phyloP scores from a whole-genome alignment of 176 grass and related monocot species.

The Musa troglodytarum region DNA sequence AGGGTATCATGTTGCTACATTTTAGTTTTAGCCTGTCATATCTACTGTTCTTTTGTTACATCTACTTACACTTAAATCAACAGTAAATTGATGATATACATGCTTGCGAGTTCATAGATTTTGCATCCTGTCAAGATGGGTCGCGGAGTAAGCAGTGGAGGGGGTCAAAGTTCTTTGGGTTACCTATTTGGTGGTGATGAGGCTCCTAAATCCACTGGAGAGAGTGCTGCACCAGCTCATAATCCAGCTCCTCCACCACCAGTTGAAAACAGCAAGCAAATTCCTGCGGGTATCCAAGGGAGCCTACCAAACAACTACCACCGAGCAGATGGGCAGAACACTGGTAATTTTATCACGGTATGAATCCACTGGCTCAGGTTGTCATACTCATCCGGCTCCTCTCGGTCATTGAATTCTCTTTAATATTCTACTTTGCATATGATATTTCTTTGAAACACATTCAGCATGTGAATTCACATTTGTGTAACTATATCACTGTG shows the following conservation, averaged over 20 bases:
- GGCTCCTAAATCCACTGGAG: conserved; percentile 3
- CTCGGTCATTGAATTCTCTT: not conserved
- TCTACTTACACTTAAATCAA: no score
- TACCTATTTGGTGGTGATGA: conserved; percentile 15
- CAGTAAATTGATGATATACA: not conserved
- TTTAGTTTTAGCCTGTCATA: no score
- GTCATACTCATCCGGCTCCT: not conserved
- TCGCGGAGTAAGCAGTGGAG: conserved; percentile 18
- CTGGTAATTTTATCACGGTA: conserved; percentile 15
- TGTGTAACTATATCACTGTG: no score
- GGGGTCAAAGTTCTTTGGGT: conserved; percentile 14
- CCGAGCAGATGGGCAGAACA: conserved; percentile 9
- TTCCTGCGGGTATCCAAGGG: conserved; percentile 9
- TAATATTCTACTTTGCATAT: not conserved
- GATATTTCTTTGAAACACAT: not conserved
- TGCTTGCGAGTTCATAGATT: not conserved
- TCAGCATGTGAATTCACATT: no score
- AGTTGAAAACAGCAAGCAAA: conserved; percentile 6
- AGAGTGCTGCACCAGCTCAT: not conserved
- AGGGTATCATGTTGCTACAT: no score
- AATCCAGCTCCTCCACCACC: not conserved
- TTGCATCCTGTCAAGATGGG: conserved; percentile 1
- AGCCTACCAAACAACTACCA: conserved; percentile 9
- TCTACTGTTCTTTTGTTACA: no score
- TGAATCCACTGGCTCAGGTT: not conserved